Conservation (phyloP, 345 rosid species). For the Luvunga scandens region DNA sequence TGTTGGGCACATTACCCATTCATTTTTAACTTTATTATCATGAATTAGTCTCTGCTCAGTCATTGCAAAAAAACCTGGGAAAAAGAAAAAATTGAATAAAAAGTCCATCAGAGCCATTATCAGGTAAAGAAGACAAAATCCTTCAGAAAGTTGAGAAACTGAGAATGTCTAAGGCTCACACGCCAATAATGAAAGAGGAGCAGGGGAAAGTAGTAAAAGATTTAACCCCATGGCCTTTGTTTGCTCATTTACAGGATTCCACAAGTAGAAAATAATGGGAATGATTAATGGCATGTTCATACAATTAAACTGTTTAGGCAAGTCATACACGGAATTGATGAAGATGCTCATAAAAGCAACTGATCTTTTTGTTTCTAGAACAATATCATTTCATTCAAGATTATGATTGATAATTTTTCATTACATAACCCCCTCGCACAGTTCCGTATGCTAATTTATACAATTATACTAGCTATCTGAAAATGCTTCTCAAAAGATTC, state of each 20-base stretch:
- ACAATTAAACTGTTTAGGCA: background rate
- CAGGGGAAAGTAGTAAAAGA: background rate
- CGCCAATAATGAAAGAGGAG: background rate
- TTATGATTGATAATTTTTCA: background rate
- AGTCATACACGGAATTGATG: background rate
- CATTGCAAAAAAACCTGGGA: conserved; percentile 74
- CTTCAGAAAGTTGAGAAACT: background rate
- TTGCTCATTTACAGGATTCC: background rate
- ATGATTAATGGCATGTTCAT: background rate
- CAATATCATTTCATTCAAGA: background rate
- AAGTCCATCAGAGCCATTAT: background rate
- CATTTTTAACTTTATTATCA: conserved; percentile 40
- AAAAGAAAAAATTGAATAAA: conserved; percentile 17
- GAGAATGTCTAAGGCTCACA: background rate
- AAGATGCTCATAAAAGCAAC: background rate
- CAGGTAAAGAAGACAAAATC: background rate
- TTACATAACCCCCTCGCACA: too few species aligned
- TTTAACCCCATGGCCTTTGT: background rate
- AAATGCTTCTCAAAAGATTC: background rate
- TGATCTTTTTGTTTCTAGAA: background rate
- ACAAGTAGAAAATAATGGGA: background rate
- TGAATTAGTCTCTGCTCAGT: conserved; percentile 53
- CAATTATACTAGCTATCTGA: background rate
- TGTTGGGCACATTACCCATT: conserved; percentile 93
- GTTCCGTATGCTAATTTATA: too few species aligned